Base-by-base conservation (phyloP, 371 early-diverging fungal species). In the Lichtheimia ramosa region DNA sequence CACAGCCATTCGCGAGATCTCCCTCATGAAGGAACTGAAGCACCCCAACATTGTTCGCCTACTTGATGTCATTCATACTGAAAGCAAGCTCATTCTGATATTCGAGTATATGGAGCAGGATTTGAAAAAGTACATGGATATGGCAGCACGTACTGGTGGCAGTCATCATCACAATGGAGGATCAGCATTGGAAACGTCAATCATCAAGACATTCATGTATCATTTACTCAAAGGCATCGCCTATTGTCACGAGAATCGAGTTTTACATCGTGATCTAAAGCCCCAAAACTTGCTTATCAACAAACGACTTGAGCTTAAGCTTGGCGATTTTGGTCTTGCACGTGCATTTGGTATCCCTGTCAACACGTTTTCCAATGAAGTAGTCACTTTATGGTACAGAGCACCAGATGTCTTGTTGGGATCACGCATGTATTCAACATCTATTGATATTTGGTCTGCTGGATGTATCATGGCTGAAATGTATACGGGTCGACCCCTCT, bases 61-160 rank as follows among this genome's bases (percentile, higher is more conserved):
- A 18, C 85, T 94, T 60, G 98, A 99, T 74, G 98, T 99, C 34
- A 94, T 99, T 67, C 99, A 99, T 71, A 98, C 96, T 3, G 97
- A 98, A 69, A 92, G 89, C 73, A 97, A 92, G 73, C 85, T 99
- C 40, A 95, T 95, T 72, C 87, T 99, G 25, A 99, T 99, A 21
- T 99, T 99, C 82, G 99, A 99, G 78, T 98, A 88, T 74, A 89
- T 99, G 89, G 97, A 98, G 65, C 91, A 91, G 75, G 99, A 99
- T 79, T 83, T 99, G 60, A 96, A 99, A 70, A 92, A 92, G 73
- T 99, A 90, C 72, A 89, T 98, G 92, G 96, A 95, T 62, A 66
- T 83, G 13, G 71, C 82, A 39, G 90, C 88, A 8, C 69, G 75
- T 53, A 73, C 80, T 4, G 86, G 76, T 51, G 34, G 34, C 2